These are phyloP conservation scores for Dipteronia dyeriana DNA, from an alignment of 345 rosid species.

Conservation along the genomic window DNA sequence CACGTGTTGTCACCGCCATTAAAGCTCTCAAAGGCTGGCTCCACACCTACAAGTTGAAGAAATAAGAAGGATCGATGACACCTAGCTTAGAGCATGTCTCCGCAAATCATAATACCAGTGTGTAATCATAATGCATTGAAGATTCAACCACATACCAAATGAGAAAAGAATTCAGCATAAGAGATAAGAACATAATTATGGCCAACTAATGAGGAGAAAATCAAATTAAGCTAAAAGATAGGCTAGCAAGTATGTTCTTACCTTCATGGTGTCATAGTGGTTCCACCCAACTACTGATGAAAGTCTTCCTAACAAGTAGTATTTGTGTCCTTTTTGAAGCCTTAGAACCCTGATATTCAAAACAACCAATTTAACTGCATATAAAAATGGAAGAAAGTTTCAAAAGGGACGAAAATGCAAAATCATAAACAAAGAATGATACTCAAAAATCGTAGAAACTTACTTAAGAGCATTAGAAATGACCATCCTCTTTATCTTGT, in stretches of 20 bases:
- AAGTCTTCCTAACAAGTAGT: constrained; percentile 72
- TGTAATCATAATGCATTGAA: background rate
- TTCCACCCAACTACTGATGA: constrained; percentile 91
- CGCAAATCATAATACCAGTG: background rate
- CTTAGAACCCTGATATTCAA: constrained; percentile 67
- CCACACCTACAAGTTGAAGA: too few species aligned
- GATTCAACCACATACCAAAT: background rate
- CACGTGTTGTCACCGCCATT: too few species aligned
- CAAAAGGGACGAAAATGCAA: background rate
- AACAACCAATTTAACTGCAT: background rate
- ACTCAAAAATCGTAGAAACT: background rate
- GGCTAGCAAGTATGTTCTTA: constrained; percentile 18
- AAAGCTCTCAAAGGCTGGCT: too few species aligned
- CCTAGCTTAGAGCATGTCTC: background rate
- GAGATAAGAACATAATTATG: background rate
- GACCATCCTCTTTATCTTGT: constrained; percentile 31
- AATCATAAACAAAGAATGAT: background rate
- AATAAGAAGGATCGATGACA: too few species aligned
- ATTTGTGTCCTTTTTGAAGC: constrained; percentile 83
- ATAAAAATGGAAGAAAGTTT: background rate
- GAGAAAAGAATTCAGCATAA: background rate
- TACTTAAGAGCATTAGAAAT: constrained; percentile 90
- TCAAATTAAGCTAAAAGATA: background rate
- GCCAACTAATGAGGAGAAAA: too few species aligned
- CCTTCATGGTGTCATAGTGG: constrained; percentile 81